Conservation (phyloP, 169 alveolate genomes). For the Plasmodium billcollinsi region DNA sequence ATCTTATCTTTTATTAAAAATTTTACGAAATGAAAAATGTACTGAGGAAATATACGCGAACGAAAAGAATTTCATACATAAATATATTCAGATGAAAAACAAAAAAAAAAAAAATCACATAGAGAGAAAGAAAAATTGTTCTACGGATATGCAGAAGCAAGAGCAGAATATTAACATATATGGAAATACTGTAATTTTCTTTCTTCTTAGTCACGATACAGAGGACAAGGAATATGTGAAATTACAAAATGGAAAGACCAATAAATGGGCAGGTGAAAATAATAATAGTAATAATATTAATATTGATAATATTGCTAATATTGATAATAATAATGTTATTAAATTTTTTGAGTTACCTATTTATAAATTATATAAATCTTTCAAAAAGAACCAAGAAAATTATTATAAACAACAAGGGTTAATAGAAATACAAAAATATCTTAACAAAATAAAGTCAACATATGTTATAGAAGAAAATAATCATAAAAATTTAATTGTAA, state of each 20-base stretch:
- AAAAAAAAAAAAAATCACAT: not conserved
- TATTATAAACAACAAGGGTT: conserved; percentile 51
- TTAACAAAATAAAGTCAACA: conserved; percentile 19
- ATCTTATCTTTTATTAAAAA: conserved; percentile 23
- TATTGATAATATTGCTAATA: too few relatives aligned
- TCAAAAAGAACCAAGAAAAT: conserved; percentile 36
- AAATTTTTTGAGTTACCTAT: not conserved
- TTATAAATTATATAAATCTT: conserved; percentile 23
- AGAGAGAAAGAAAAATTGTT: not conserved
- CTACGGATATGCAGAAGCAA: not conserved
- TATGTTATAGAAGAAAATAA: not conserved
- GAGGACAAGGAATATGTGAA: not conserved
- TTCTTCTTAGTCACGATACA: not conserved
- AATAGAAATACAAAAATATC: conserved; percentile 12
- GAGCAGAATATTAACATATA: too few relatives aligned
- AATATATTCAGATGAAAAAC: not conserved
- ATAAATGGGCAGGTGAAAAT: too few relatives aligned
- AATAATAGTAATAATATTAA: too few relatives aligned
- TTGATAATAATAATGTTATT: not conserved
- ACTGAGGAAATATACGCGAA: conserved; percentile 15
- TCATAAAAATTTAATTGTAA: too few relatives aligned
- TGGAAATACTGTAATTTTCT: too few relatives aligned
- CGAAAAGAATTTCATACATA: conserved; percentile 13
- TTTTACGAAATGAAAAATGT: conserved; percentile 31
- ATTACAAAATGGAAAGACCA: too few relatives aligned